A percentile compares a stretch with the other conserved stretches of the same genome.
Evolutionary conservation across 139 green algal genomes (phyloP).

Genomic region (Auxenochlorella pyrenoidosa): DNA sequence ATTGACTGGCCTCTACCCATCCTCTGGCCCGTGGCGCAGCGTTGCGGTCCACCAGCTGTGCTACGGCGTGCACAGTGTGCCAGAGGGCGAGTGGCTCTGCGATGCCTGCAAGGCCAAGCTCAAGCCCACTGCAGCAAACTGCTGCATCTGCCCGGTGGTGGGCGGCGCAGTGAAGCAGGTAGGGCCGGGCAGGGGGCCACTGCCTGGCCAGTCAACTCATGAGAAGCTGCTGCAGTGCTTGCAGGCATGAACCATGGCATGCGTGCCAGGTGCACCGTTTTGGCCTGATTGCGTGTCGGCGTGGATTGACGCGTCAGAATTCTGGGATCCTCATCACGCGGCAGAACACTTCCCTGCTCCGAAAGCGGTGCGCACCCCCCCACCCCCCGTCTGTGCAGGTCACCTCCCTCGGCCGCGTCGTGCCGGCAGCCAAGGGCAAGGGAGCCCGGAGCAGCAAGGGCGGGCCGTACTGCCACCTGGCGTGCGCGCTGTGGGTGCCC

Average conservation of each 20-base stretch:
- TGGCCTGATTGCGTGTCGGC: too few species aligned
- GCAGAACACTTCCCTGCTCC: too few species aligned
- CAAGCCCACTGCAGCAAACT: slow-evolving; percentile 34
- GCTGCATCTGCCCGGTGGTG: slow-evolving; percentile 45
- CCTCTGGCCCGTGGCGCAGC: slow-evolving; percentile 13
- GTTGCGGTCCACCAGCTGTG: slow-evolving; percentile 54
- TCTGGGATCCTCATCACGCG: too few species aligned
- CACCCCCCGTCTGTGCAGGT: slow-evolving; percentile 19
- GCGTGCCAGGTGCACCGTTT: too few species aligned
- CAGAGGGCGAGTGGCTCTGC: slow-evolving; percentile 50
- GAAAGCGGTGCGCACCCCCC: neutral
- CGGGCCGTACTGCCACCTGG: slow-evolving; percentile 41
- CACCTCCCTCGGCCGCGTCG: slow-evolving; percentile 20
- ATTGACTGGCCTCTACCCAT: neutral
- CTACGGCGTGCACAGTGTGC: slow-evolving; percentile 49
- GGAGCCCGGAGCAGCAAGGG: neutral
- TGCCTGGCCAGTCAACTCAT: too few species aligned
- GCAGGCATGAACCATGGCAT: too few species aligned
- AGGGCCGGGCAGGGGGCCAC: neutral
- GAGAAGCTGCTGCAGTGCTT: too few species aligned
- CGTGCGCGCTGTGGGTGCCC: slow-evolving; percentile 54
- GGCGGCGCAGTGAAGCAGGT: slow-evolving; percentile 45
- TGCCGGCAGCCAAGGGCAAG: slow-evolving; percentile 5
- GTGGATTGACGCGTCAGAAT: too few species aligned
- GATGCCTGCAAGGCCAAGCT: slow-evolving; percentile 44